Evolutionary conservation across 345 rosid species (phyloP), one percentile per base, ranked within the genome.

Genomic region (Ceriops decandra): DNA sequence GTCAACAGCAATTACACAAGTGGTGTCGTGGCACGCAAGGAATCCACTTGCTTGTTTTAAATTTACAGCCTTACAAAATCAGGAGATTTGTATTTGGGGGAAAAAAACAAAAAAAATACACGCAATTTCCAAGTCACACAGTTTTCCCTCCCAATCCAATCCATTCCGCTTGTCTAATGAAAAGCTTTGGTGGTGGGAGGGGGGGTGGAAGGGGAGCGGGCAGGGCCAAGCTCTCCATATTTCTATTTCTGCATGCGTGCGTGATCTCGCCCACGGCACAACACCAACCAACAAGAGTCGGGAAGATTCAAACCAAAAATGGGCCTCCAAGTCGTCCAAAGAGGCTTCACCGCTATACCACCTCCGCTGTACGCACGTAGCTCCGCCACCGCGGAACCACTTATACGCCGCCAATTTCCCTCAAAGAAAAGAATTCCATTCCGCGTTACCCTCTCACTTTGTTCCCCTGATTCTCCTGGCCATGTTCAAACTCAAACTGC

Each of bases 41-140:
- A 13, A 3, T 42, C 49, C 49, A 42, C 49, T 42, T 3, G 49
- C 49, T 13, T 13, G 46, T 38, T 42, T 42, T 42, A 42, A 42
- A 42, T 42, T 42, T 42, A 13, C 17, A 42, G 49, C 49, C 49
- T 42, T 17, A 42, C 17, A 13, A 42, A 42, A 42, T 42, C 49
- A 42, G 13, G 10, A 38, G 46, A 38, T 38, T 10, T 38, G 6
- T 42, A 13, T 11, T 42, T 38, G 35, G 3, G 22, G 13, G 20
- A 49, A 51, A 49, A 27, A 63, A 6, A 20, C 33, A n/a, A 19
- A 10, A 52, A 28, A 20, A 56, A 9, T 62, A 24, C 68, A 68
- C 72, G 68, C 4, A 46, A 51, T 8, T 38, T 67, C 77, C 76
- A 60, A 24, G 67, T 67, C 76, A 73, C 46, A 7, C 42, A 30